Conservation (phyloP, 179 eudicot species). For the Nepenthes alata region DNA sequence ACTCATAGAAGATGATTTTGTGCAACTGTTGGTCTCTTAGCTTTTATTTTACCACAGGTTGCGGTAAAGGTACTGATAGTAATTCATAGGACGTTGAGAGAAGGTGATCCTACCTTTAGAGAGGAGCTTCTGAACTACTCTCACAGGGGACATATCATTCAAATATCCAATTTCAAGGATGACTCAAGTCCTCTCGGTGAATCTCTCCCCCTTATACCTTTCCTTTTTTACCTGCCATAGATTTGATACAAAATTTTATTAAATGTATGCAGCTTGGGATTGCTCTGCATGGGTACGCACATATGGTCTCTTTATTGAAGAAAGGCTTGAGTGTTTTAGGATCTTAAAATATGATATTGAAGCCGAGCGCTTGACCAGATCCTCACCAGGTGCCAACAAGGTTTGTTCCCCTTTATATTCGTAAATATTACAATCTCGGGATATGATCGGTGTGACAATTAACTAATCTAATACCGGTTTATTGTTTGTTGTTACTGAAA, state of each 20-base stretch:
- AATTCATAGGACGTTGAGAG: slow-evolving; percentile 81
- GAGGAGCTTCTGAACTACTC: slow-evolving; percentile 72
- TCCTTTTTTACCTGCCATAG: too few relatives aligned
- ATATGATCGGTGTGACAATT: too few relatives aligned
- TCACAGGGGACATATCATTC: slow-evolving; percentile 61
- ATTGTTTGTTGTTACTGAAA: too few relatives aligned
- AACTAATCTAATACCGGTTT: too few relatives aligned
- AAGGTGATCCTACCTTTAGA: slow-evolving; percentile 81
- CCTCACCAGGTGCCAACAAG: slow-evolving; percentile 59
- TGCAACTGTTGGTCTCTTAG: too few relatives aligned
- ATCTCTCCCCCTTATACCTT: not conserved
- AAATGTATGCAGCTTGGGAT: slow-evolving; percentile 63
- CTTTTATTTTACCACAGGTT: slow-evolving; percentile 31
- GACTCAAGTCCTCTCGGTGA: slow-evolving; percentile 75
- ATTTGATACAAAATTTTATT: not conserved
- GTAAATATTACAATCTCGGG: too few relatives aligned
- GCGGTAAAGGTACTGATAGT: slow-evolving; percentile 82
- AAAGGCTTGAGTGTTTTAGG: slow-evolving; percentile 75
- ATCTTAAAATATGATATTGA: slow-evolving; percentile 63
- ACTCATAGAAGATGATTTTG: too few relatives aligned
- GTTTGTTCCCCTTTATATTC: slow-evolving; percentile 16
- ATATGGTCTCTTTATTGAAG: slow-evolving; percentile 77
- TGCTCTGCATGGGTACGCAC: slow-evolving; percentile 94
- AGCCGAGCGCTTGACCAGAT: slow-evolving; percentile 55
- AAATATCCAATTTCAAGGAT: slow-evolving; percentile 78